Conservation (phyloP, 306 rosid species). For the Chamaecrista fasciculata region DNA sequence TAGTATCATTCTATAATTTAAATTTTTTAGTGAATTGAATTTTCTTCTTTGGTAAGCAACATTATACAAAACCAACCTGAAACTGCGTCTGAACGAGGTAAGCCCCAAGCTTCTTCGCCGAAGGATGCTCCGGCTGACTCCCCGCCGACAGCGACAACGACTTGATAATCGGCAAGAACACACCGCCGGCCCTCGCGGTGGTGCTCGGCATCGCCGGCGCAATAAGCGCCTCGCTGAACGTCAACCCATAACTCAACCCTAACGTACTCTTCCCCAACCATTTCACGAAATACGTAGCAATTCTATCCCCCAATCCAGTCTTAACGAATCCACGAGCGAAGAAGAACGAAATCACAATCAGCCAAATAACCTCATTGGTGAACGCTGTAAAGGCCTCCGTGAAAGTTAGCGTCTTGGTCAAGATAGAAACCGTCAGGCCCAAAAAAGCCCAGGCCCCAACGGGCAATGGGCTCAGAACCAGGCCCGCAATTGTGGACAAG, state of each 20-base stretch:
- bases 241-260: conserved; percentile 82
- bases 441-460: conserved; percentile 98
- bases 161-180: conserved; percentile 85
- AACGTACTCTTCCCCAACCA: conserved; percentile 90
- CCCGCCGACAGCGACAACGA: conserved; percentile 83
- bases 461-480: conserved; percentile 81
- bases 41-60: not conserved
- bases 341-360: conserved; percentile 92
- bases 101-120: conserved; percentile 74
- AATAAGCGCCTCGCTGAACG: conserved; percentile 81
- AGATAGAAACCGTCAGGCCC: conserved; percentile 60
- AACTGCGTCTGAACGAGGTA: conserved; percentile 80
- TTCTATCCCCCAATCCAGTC: conserved; percentile 87
- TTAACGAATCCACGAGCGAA: conserved; percentile 96
- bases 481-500: conserved; percentile 83
- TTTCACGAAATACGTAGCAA: conserved; percentile 84
- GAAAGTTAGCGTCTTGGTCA: conserved; percentile 66
- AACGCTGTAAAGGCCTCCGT: conserved; percentile 77
- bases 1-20: not conserved
- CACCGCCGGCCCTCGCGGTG: conserved; percentile 95
- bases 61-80: conserved; percentile 54
- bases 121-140: conserved; percentile 59
- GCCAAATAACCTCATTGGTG: conserved; percentile 90
- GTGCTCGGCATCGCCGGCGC: conserved; percentile 99
- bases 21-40: not conserved